Base-by-base conservation (phyloP, 805 yeast genomes). In the Cyberlindnera bimundalis region DNA sequence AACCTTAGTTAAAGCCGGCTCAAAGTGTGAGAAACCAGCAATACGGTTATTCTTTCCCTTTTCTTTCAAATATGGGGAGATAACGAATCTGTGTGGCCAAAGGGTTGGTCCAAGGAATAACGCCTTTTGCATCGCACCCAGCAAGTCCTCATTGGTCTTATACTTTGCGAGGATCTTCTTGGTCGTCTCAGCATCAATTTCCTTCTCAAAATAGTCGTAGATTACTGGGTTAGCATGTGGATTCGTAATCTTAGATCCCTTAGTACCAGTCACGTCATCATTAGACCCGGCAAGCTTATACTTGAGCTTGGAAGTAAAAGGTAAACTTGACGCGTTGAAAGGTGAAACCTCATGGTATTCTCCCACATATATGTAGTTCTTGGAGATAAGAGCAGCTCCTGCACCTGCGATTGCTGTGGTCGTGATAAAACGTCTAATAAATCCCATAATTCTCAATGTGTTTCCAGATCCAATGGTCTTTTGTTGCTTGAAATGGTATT, bases 21-120 rank as follows among this genome's bases (percentile, higher is more conserved):
- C 58, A 12, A 41, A 29, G 6, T n/a, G 4, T 1, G 53, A 44
- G 24, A 41, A 52, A 0, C 56, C 58, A 8, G 51, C 40, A 26
- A 53, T 42, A 27, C 57, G 36, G 29, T 50, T 47, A 20, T 41
- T 36, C 9, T 40, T 37, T 5, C 33, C 33, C 21, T 53, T 44
- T 15, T 15, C 2, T 33, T 43, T 35, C 17, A 53, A 39, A 25
- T 53, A 55, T 11, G 48, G 49, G 4, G 49, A 36, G 13, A 53
- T 35, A 14, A 55, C 15, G 20, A 47, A 47, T 42, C 56, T 42
- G 34, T 55, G 58, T 11, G 51, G 48, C 40, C 43, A 46, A 8
- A 55, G 35, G 6, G 57, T 48, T 21, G 56, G 55, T 12, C 58
- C 57, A 9, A 40, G 26, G 25, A 53, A 53, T 9, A 49, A 32